Percentiles rank a stretch among this genome's conserved stretches.
Conservation (phyloP, 164 flowering plant genomes). For the Nymphaea thermarum region DNA sequence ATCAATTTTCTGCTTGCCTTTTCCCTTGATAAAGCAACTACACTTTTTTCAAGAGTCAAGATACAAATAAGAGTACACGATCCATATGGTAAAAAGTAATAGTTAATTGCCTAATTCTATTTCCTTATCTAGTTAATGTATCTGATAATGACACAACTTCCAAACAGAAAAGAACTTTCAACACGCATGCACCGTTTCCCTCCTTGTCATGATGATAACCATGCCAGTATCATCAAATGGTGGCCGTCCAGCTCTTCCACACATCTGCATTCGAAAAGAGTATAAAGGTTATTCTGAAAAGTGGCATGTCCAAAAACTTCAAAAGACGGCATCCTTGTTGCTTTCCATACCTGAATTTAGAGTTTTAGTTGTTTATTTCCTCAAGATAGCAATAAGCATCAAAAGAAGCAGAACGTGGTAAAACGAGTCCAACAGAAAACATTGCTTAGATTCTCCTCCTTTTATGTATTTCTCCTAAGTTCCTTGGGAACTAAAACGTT, state of each 20-base stretch:
- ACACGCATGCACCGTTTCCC: slow-evolving; percentile 51
- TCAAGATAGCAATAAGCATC: neutral
- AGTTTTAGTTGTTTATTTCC: neutral
- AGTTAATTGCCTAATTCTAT: too few relatives aligned
- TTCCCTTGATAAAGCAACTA: slow-evolving; percentile 5
- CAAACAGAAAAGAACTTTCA: neutral
- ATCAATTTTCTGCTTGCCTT: too few relatives aligned
- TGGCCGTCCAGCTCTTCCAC: slow-evolving; percentile 97
- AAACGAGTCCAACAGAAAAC: too few relatives aligned
- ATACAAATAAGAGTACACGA: neutral
- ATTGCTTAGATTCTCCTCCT: too few relatives aligned
- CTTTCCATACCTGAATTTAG: neutral
- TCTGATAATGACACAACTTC: neutral
- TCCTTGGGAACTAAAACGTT: too few relatives aligned
- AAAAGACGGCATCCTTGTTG: neutral
- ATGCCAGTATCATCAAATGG: slow-evolving; percentile 95
- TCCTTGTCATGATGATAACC: slow-evolving; percentile 96
- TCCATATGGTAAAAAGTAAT: neutral
- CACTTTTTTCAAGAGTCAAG: neutral
- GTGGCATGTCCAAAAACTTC: neutral
- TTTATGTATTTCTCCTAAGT: too few relatives aligned
- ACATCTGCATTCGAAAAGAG: slow-evolving; percentile 49
- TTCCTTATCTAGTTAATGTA: neutral
- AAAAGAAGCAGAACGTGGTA: neutral
- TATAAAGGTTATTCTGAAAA: neutral